A percentile compares a stretch with the other conserved stretches of the same genome.
These are phyloP conservation scores for Baorangia bicolor DNA, from an alignment of 768 basidiomycete genomes.

Conservation along the genomic window DNA sequence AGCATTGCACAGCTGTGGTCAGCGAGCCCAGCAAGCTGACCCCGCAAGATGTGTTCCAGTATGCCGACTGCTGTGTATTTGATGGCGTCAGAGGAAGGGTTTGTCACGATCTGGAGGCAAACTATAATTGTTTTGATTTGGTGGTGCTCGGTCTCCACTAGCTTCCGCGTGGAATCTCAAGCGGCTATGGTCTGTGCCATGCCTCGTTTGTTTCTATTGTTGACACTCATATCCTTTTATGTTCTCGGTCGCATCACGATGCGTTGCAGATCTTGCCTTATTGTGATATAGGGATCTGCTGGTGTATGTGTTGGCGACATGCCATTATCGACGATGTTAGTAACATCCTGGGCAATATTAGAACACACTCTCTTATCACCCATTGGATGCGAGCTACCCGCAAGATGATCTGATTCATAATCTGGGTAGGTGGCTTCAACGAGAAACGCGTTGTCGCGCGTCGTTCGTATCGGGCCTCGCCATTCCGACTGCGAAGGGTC, in stretches of 20 bases:
- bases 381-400: not conserved
- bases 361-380: not conserved
- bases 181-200: not conserved
- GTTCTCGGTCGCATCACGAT: not conserved
- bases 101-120: slow-evolving; percentile 4
- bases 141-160: slow-evolving; percentile 17
- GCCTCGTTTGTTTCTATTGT: not conserved
- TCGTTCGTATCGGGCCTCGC: too few relatives aligned
- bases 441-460: too few relatives aligned
- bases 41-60: slow-evolving; percentile 5
- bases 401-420: too few relatives aligned
- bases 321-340: not conserved
- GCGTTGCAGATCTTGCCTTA: not conserved
- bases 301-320: too few relatives aligned
- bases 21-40: slow-evolving; percentile 13
- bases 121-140: slow-evolving; percentile 4
- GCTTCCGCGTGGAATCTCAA: not conserved
- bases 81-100: slow-evolving; percentile 22
- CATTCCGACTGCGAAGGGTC: too few relatives aligned
- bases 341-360: not conserved
- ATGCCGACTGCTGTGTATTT: slow-evolving; percentile 4
- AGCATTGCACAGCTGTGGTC: slow-evolving; percentile 7
- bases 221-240: not conserved
- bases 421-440: too few relatives aligned
- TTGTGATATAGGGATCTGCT: not conserved